Percentiles rank a stretch among this genome's conserved stretches.
phyloP scores from a whole-genome alignment of 441 rosid genomes.

The Croton setiger region DNA sequence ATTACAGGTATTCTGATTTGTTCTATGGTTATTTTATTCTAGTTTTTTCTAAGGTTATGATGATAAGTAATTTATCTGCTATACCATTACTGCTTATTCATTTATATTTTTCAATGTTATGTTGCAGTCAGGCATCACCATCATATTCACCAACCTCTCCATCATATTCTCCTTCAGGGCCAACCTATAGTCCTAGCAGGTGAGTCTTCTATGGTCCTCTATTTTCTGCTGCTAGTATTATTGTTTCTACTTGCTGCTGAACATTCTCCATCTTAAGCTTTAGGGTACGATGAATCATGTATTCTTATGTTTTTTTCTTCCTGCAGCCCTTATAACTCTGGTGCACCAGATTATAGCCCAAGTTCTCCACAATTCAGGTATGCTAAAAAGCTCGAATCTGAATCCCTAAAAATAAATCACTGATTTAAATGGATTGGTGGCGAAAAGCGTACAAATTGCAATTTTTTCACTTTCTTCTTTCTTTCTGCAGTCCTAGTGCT shows the following conservation, averaged over 20 bases:
- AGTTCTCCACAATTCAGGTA: conserved; percentile 79
- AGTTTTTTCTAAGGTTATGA: neutral
- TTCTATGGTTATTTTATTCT: neutral
- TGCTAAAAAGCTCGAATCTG: conserved; percentile 5
- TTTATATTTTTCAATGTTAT: conserved; percentile 5
- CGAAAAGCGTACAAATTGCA: neutral
- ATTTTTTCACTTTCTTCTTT: neutral
- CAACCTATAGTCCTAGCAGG: conserved; percentile 98
- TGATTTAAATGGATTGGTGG: neutral
- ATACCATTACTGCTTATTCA: neutral
- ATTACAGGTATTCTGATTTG: conserved; percentile 56
- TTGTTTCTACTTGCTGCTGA: neutral
- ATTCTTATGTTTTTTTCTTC: conserved; percentile 6
- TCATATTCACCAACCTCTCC: conserved; percentile 97
- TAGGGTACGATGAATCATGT: neutral
- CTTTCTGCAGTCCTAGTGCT: conserved; percentile 61
- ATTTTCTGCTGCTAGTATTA: neutral
- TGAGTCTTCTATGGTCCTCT: conserved; percentile 19
- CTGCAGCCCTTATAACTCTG: conserved; percentile 80
- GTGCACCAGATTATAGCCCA: conserved; percentile 90
- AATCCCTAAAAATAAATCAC: neutral
- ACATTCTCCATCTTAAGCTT: neutral
- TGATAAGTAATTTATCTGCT: neutral
- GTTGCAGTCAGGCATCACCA: conserved; percentile 84
- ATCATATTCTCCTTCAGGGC: conserved; percentile 89